These are phyloP conservation scores for Cladosporium sp. DNA, from an alignment of 2,329 filamentous ascomycete species.

Conservation along the genomic window DNA sequence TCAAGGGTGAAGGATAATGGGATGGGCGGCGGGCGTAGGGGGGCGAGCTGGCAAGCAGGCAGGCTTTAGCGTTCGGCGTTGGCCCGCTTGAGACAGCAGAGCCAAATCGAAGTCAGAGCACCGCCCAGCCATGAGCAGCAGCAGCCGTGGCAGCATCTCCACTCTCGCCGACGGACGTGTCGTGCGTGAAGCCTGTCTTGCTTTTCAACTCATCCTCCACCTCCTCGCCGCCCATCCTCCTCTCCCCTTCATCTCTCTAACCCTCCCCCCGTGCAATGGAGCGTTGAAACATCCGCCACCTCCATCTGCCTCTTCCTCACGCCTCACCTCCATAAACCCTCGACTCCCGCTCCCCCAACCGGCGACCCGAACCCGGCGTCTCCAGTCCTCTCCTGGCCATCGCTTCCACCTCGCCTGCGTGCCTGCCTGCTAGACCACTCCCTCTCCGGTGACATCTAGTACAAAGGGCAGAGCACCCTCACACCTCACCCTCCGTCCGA, in stretches of 20 bases:
- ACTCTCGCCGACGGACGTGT: constrained; percentile 8
- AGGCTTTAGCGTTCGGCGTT: constrained; percentile 3
- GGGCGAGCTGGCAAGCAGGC: not conserved
- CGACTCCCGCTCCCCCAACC: constrained; percentile 1
- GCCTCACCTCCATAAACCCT: not conserved
- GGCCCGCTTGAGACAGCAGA: constrained; percentile 2
- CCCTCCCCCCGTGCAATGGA: constrained; percentile 11
- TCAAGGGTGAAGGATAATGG: not conserved
- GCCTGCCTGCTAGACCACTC: constrained; percentile 13
- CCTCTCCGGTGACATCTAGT: too few relatives aligned
- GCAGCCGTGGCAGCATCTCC: too few relatives aligned
- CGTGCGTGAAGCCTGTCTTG: constrained; percentile 10
- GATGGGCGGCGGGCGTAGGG: not conserved
- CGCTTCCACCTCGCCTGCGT: constrained; percentile 8
- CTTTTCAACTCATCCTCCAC: constrained; percentile 5
- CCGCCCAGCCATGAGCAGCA: constrained; percentile 14
- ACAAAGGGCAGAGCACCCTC: constrained; percentile 7
- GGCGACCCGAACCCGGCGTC: not conserved
- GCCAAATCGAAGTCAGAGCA: constrained; percentile 1
- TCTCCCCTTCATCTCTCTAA: constrained; percentile 8
- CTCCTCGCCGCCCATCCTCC: constrained; percentile 3
- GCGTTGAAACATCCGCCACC: constrained; percentile 10
- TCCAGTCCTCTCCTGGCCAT: constrained; percentile 8
- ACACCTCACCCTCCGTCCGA: constrained; percentile 17
- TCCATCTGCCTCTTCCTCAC: constrained; percentile 11